Base-by-base conservation (phyloP, 345 rosid genomes). In the Salix caprea region DNA sequence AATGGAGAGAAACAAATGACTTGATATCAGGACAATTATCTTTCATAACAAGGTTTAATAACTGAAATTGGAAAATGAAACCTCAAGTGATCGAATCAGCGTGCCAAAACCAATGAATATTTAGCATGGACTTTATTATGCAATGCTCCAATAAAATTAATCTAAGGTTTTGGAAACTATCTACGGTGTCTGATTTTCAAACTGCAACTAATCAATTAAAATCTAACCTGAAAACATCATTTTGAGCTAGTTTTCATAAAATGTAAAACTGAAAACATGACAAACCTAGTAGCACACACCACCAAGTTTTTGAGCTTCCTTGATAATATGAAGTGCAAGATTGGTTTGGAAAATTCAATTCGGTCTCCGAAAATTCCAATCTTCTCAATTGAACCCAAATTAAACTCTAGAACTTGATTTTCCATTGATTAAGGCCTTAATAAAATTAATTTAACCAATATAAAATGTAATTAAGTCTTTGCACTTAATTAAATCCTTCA, bases 261-360 rank as follows among this genome's bases (percentile, higher is more conserved):
- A 56, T 64, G 73, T n/a, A 82, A 64, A 48, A 10, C 28, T 23
- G 62, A 58, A 58, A n/a, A 14, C 64, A 58, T n/a, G 56, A 54
- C 48, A 56, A 71, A 73, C 36, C 70, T 34, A 61, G 60, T 5
- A 62, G 70, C 24, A 30, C 24, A 37, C 28, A 90, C 98, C 99
- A 86, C 99, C 99, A 76, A 74, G 90, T 81, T 93, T 93, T 82
- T 95, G 98, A 77, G 99, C 98, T 87, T 95, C 99, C 80, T 90
- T 93, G 83, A 95, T 90, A 74, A 95, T 84, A 78, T 93, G 96
- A 83, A 95, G 97, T 48, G 99, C 99, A 61, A 95, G 84, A 16
- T n/a, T n/a, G n/a, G n/a, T n/a, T n/a, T n/a, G n/a, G n/a, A n/a
- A n/a, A n/a, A n/a, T n/a, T n/a, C n/a, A n/a, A n/a, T n/a, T n/a